Base-by-base conservation (phyloP, 1,284 basidiomycete species). In the Phlebopus sp. region DNA sequence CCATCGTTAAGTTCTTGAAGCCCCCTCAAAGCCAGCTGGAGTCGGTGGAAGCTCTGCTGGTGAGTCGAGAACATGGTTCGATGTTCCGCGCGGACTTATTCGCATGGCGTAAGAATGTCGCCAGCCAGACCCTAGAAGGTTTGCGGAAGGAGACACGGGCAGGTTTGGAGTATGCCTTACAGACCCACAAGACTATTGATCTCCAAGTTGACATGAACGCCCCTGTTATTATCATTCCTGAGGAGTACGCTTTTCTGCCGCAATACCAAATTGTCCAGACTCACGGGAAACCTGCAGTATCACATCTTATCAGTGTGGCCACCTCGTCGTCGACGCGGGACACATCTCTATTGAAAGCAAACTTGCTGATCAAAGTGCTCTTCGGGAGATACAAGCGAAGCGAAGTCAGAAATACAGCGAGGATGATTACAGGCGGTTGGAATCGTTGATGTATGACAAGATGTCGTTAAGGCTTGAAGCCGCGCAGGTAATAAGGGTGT, bases 371-470 rank as follows among this genome's bases (percentile, higher is more conserved):
- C 92, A 97, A 71, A 77, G 81, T 21, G 82, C 86, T 2, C 77
- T 97, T 44, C 80, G 86, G 40, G 83, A 86, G 32, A 82, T 99
- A 27, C 84, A 92, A 36, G 76, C 83, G 51, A 98, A 98, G 68
- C 86, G 91, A 49, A 87, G 90, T 42, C 82, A 88, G 61, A 77
- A 90, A 60, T 98, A 97, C 67, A 86, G 76, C 25, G 91, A 94
- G 17, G 90, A 91, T 44, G 97, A 99, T 65, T 96, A 92, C 67
- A 78, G 77, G 54, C 81, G 85, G 53, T 77, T 99, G 23, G 94
- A 99, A 68, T 87, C 88, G 3, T 75, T 99, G 50, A 97, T 99
- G 93, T 99, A 99, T 64, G 97, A 99, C 70, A 90, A 89, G 58
- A 78, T 97, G 59, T 81, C 81, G 14, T 77, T 99, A 45, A 86